Percentiles rank a stretch among this genome's conserved stretches.
phyloP scores from a whole-genome alignment of 2,329 filamentous ascomycete species.

The Aspergillus sp. region DNA sequence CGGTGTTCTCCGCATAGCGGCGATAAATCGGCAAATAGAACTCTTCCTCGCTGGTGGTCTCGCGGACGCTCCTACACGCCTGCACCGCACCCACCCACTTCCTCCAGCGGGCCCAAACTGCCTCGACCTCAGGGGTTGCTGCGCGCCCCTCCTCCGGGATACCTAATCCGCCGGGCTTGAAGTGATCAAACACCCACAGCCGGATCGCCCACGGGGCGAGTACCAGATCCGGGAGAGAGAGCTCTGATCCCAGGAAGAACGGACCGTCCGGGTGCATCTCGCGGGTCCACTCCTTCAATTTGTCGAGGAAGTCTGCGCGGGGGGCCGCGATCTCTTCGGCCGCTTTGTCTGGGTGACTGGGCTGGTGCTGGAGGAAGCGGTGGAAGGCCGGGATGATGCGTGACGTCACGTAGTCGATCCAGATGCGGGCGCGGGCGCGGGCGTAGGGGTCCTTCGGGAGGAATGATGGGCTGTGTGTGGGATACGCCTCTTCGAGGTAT shows the following conservation, averaged over 20 bases:
- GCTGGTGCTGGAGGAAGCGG: constrained; percentile 53
- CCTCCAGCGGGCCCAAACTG: constrained; percentile 63
- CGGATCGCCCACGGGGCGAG: constrained; percentile 71
- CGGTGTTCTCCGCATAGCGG: constrained; percentile 64
- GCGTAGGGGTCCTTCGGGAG: constrained; percentile 63
- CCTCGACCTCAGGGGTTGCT: constrained; percentile 48
- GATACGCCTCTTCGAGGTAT: constrained; percentile 71
- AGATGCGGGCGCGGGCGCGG: constrained; percentile 64
- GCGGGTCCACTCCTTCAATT: constrained; percentile 58
- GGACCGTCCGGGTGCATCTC: constrained; percentile 63
- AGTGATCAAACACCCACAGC: constrained; percentile 72
- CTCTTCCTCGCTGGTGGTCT: constrained; percentile 66
- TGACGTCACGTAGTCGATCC: constrained; percentile 69
- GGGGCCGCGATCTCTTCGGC: constrained; percentile 47
- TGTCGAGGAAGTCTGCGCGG: constrained; percentile 55
- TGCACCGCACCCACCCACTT: constrained; percentile 62
- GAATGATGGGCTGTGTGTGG: constrained; percentile 50
- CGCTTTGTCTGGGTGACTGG: constrained; percentile 21
- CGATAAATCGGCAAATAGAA: constrained; percentile 68
- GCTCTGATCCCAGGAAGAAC: constrained; percentile 63
- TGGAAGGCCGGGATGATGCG: constrained; percentile 69
- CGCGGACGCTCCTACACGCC: constrained; percentile 59
- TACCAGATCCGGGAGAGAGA: constrained; percentile 68
- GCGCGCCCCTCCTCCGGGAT: constrained; percentile 49
- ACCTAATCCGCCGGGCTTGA: constrained; percentile 58